These are phyloP conservation scores for Nasturtium officinale DNA, from an alignment of 345 rosid species.

Conservation along the genomic window DNA sequence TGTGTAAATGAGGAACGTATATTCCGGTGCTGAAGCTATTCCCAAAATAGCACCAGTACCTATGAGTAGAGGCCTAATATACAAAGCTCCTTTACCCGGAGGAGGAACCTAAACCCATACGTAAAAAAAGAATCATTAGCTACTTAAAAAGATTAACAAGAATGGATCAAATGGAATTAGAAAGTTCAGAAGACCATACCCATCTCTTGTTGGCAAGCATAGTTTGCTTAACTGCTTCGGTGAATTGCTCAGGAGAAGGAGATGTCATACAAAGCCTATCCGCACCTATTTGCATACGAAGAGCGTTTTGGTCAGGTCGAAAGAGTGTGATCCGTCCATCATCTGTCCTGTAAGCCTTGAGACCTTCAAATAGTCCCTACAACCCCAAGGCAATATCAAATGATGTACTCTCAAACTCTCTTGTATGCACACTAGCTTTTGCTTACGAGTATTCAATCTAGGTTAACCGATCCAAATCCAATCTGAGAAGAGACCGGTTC, in stretches of 20 bases:
- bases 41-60: constrained; percentile 59
- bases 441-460: background rate
- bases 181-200: constrained; percentile 33
- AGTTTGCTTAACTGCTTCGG: constrained; percentile 54
- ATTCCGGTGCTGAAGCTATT: constrained; percentile 57
- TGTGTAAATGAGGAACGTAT: constrained; percentile 51
- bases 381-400: background rate
- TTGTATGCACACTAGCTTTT: background rate
- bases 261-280: constrained; percentile 63
- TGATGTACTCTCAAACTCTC: background rate
- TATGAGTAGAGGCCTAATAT: constrained; percentile 65
- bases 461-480: background rate
- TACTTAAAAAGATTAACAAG: background rate
- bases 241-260: constrained; percentile 54
- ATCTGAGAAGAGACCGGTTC: background rate
- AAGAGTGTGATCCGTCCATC: constrained; percentile 54
- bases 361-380: constrained; percentile 60
- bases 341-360: constrained; percentile 62
- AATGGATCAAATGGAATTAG: background rate
- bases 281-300: constrained; percentile 59
- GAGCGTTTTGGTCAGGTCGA: constrained; percentile 58
- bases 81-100: constrained; percentile 61
- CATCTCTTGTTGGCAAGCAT: constrained; percentile 58
- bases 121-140: background rate
- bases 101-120: constrained; percentile 57